These are phyloP conservation scores for Sordariomycetes sp. DNA, from an alignment of 2,329 filamentous ascomycete genomes.

Conservation along the genomic window DNA sequence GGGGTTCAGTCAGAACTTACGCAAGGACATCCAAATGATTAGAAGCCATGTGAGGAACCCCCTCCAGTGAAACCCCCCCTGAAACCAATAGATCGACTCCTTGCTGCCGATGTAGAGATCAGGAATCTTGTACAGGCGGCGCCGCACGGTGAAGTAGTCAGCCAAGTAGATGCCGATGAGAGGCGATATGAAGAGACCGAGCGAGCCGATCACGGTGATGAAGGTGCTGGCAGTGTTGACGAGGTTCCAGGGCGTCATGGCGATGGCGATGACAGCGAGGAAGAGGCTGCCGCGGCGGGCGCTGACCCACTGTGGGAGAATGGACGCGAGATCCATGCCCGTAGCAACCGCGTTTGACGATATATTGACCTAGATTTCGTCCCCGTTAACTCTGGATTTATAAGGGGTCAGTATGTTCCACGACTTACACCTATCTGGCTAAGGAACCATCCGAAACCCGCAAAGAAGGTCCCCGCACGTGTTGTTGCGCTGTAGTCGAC, in stretches of 20 bases:
- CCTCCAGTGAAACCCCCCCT: conserved; percentile 19
- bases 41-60: no score
- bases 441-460: conserved; percentile 12
- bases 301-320: conserved; percentile 14
- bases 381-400: no score
- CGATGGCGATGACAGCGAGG: conserved; percentile 11
- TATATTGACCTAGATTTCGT: no score
- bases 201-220: conserved; percentile 13
- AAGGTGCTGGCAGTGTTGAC: conserved; percentile 14
- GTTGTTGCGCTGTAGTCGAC: conserved; percentile 11
- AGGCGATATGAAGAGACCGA: conserved; percentile 15
- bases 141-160: conserved; percentile 18
- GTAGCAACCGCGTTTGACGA: conserved; percentile 12
- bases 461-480: conserved; percentile 15
- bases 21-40: no score
- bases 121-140: conserved; percentile 21
- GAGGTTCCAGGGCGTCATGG: conserved; percentile 16
- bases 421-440: conserved; percentile 14
- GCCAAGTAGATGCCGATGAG: conserved; percentile 15
- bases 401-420: not conserved
- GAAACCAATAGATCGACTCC: conserved; percentile 25
- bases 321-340: conserved; percentile 15
- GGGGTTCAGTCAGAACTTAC: no score
- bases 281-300: conserved; percentile 15
- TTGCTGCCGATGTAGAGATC: conserved; percentile 21